Evolutionary conservation across 352 stramenopile genomes (phyloP).

Genomic region (Lagenidium giganteum): DNA sequence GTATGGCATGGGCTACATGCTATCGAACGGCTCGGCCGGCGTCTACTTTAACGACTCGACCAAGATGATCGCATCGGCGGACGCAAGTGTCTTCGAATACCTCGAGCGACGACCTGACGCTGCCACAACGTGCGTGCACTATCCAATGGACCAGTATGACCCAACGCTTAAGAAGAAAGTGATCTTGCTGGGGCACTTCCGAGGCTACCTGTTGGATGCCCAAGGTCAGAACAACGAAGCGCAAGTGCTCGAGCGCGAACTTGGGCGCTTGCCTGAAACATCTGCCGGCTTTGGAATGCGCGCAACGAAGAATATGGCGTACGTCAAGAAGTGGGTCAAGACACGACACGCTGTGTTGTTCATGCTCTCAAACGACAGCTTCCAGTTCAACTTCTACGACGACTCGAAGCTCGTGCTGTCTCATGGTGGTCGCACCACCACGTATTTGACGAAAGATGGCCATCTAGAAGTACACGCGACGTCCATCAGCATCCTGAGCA

Average conservation of each 20-base stretch:
- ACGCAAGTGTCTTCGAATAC: slow-evolving; percentile 92
- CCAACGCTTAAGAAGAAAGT: slow-evolving; percentile 96
- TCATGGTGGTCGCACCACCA: slow-evolving; percentile 84
- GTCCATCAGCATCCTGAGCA: slow-evolving; percentile 45
- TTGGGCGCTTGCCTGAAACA: slow-evolving; percentile 26
- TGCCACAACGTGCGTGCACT: slow-evolving; percentile 29
- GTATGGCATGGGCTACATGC: slow-evolving; percentile 98
- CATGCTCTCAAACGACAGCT: slow-evolving; percentile 93
- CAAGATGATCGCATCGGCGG: slow-evolving; percentile 92
- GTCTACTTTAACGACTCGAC: slow-evolving; percentile 99
- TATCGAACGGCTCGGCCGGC: slow-evolving; percentile 92
- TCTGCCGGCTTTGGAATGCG: slow-evolving; percentile 9
- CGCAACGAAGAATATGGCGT: slow-evolving; percentile 85
- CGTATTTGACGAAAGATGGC: slow-evolving; percentile 82
- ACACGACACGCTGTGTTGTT: slow-evolving; percentile 98
- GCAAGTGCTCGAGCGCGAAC: slow-evolving; percentile 34
- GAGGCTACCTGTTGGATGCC: slow-evolving; percentile 93
- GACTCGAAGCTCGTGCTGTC: slow-evolving; percentile 95
- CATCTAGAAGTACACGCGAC: slow-evolving; percentile 47
- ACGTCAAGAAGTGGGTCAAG: slow-evolving; percentile 98
- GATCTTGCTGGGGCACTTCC: slow-evolving; percentile 97
- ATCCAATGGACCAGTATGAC: slow-evolving; percentile 70
- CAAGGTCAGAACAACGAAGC: slow-evolving; percentile 47
- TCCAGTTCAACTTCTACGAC: slow-evolving; percentile 97
- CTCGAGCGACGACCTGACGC: slow-evolving; percentile 82